phyloP scores from a whole-genome alignment of 495 filamentous ascomycete genomes.

The Echria macrotheca region DNA sequence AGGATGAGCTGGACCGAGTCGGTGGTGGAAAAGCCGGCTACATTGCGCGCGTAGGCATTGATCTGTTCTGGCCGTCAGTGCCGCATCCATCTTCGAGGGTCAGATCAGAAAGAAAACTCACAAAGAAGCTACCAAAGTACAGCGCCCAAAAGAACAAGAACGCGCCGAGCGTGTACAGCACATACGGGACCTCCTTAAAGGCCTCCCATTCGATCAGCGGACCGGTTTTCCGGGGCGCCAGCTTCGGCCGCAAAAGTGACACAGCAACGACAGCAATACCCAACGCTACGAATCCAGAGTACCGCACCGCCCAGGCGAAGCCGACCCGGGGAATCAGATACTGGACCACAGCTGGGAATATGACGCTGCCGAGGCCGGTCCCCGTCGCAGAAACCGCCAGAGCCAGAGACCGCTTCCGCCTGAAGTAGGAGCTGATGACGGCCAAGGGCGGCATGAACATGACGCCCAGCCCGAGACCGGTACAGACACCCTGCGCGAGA shows the following conservation, averaged over 20 bases:
- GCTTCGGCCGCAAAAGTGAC: conserved; percentile 29
- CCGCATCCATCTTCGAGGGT: too few species aligned
- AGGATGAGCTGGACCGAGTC: conserved; percentile 38
- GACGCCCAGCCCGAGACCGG: conserved; percentile 38
- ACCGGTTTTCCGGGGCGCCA: conserved; percentile 27
- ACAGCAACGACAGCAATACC: conserved; percentile 25
- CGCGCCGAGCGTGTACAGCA: conserved; percentile 31
- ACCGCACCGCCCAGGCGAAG: conserved; percentile 42
- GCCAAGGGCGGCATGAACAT: conserved; percentile 41
- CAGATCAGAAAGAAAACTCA: conserved; percentile 18
- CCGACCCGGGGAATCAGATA: conserved; percentile 38
- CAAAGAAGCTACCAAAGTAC: conserved; percentile 44
- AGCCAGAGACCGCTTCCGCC: conserved; percentile 29
- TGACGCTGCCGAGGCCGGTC: conserved; percentile 38
- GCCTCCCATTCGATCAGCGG: conserved; percentile 39
- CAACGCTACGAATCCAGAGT: conserved; percentile 35
- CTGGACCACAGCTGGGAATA: conserved; percentile 39
- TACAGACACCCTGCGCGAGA: conserved; percentile 38
- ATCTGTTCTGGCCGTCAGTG: conserved; percentile 19
- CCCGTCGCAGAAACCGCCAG: conserved; percentile 35
- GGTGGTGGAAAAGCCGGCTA: conserved; percentile 34
- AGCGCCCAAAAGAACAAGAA: conserved; percentile 41
- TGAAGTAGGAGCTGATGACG: conserved; percentile 38
- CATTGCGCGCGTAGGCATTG: conserved; percentile 35
- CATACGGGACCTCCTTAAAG: conserved; percentile 36